Evolutionary conservation across 2,329 filamentous ascomycete species (phyloP), one percentile per base, ranked within the genome.

Genomic region (Apiospora koreana): DNA sequence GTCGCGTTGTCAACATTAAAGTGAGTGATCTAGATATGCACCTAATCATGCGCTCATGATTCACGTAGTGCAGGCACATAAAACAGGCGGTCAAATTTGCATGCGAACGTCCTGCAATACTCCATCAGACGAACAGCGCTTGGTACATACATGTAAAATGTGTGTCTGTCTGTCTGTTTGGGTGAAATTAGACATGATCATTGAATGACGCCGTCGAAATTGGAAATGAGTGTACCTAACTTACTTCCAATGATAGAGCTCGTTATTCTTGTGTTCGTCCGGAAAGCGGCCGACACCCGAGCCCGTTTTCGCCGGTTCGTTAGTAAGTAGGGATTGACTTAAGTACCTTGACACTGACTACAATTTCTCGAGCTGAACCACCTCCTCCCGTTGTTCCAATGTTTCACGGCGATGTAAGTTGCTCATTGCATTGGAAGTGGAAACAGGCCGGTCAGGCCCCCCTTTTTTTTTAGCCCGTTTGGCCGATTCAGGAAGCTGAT

Each of bases 251-350:
- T n/a, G n/a, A 21, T 5, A 38, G 21, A 25, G 54, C 31, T 62
- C 38, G n/a, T 62, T 62, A 3, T 8, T 35, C 21, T 35, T 58
- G 28, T 62, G 54, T 62, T 62, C 54, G 54, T 62, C 54, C 54
- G 54, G 54, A 62, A 62, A 38, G 54, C 54, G 28, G 54, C 54
- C 54, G 54, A 62, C 54, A 62, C 54, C 54, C 54, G 54, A 38
- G 31, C 54, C 54, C 54, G 54, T 62, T 38, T 62, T 62, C 54
- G 31, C 54, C 54, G 28, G 54, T 31, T 38, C 21, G 54, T 62
- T 43, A 12, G 38, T 41, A 2, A 2, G 14, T 6, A 41, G 9
- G 9, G 38, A 41, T 41, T 41, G 41, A 23, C 54, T 31, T 9
- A 28, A 31, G 28, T 35, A 58, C 28, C 46, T 10, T 25, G n/a